Conservation (phyloP, 1,139 yeast genomes). For the Magnusiomyces magnusii region DNA sequence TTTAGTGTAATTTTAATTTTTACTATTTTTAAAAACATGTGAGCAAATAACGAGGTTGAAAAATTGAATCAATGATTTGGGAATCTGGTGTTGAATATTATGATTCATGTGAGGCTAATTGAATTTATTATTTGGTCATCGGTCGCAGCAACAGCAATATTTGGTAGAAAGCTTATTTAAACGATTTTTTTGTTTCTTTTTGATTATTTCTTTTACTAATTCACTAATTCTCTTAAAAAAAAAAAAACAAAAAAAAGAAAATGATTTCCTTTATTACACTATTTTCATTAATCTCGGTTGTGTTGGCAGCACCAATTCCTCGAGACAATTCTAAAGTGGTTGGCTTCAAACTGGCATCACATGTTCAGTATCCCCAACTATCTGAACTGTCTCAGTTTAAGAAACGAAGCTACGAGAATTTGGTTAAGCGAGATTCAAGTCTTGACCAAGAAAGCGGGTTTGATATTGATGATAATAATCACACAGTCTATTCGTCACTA, state of each 20-base stretch:
- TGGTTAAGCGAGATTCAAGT: not conserved
- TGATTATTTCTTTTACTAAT: no score
- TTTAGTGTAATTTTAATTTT: no score
- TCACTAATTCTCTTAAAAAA: no score
- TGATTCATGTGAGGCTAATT: not conserved
- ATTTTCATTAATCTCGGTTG: no score
- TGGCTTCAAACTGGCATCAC: not conserved
- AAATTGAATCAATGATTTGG: no score
- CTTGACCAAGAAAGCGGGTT: not conserved
- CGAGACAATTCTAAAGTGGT: not conserved
- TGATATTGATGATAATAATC: not conserved
- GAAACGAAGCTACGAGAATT: not conserved
- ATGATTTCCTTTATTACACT: no score
- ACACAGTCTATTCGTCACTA: not conserved
- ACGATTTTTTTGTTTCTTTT: no score
- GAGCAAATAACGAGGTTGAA: no score
- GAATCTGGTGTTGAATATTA: not conserved
- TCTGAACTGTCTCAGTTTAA: not conserved
- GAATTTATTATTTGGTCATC: no score
- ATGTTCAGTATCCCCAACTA: not conserved
- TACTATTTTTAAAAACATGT: not conserved
- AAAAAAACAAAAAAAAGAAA: no score
- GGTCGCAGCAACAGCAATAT: no score
- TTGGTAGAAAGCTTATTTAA: no score
- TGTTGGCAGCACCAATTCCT: not conserved